Evolutionary conservation across 2,329 filamentous ascomycete genomes (phyloP).

Genomic region (Neofusicoccum kwambonambiense): DNA sequence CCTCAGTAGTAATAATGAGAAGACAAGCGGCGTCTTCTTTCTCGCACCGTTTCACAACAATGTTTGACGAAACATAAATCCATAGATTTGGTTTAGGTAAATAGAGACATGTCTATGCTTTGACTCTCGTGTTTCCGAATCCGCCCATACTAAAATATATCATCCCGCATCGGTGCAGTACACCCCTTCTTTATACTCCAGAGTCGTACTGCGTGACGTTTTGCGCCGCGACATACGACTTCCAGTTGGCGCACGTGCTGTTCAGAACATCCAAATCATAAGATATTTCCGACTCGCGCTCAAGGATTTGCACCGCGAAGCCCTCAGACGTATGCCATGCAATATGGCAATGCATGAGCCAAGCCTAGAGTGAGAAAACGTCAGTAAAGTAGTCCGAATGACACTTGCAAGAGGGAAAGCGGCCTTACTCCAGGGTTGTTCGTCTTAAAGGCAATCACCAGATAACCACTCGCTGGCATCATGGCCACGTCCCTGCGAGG

Average conservation of each 20-base stretch:
- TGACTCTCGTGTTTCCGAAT: too few relatives aligned
- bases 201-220: background rate
- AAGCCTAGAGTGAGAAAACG: conserved; percentile 19
- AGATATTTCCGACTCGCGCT: conserved; percentile 30
- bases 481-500: conserved; percentile 35
- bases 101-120: too few relatives aligned
- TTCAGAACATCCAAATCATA: conserved; percentile 14
- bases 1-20: too few relatives aligned
- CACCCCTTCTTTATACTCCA: too few relatives aligned
- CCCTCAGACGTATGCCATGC: conserved; percentile 33
- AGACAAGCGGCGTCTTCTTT: too few relatives aligned
- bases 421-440: conserved; percentile 48
- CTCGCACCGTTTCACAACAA: too few relatives aligned
- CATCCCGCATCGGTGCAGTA: too few relatives aligned
- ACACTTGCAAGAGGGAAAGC: too few relatives aligned
- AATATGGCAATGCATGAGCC: conserved; percentile 20
- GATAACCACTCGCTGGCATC: conserved; percentile 34
- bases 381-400: too few relatives aligned
- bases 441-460: conserved; percentile 53
- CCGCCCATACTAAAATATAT: too few relatives aligned
- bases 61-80: too few relatives aligned
- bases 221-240: background rate
- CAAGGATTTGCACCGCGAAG: conserved; percentile 55
- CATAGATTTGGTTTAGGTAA: too few relatives aligned
- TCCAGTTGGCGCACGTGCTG: conserved; percentile 2